Percentiles rank a stretch among this genome's conserved stretches.
Conservation (phyloP, 306 rosid species). For the Citrullus colocynthis region DNA sequence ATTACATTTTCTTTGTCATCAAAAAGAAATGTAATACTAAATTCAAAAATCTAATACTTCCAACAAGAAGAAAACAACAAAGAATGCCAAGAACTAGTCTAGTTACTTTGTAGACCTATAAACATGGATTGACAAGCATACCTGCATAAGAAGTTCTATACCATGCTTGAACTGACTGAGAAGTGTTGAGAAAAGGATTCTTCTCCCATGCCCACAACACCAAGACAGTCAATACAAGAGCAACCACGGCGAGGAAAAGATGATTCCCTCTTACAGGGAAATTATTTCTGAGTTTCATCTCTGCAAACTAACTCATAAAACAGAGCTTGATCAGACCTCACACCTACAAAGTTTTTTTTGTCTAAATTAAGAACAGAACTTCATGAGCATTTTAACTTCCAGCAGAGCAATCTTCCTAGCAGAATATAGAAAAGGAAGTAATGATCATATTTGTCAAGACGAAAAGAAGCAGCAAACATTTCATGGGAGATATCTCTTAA, state of each 20-base stretch:
- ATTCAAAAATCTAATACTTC: neutral
- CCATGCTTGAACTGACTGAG: slow-evolving; percentile 10
- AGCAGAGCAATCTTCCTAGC: neutral
- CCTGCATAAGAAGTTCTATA: slow-evolving; percentile 4
- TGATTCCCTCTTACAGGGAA: neutral
- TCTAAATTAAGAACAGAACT: neutral
- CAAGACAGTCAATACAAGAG: neutral
- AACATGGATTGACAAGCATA: neutral
- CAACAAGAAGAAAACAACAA: neutral
- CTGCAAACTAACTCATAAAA: neutral
- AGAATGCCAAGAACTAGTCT: neutral
- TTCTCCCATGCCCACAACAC: slow-evolving; percentile 7
- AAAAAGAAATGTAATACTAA: neutral
- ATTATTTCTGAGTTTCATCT: slow-evolving; percentile 6
- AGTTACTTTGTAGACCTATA: neutral
- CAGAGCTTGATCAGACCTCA: neutral
- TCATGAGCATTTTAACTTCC: neutral
- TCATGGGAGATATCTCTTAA: neutral
- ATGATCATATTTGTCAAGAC: neutral
- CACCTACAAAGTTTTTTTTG: neutral
- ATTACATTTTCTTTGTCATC: neutral
- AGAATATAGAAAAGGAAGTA: neutral
- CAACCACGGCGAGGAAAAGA: neutral
- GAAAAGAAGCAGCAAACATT: neutral
- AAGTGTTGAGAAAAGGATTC: neutral